Percentiles rank a stretch among this genome's conserved stretches.
Evolutionary conservation across 805 yeast genomes (phyloP).

Genomic region (Nematodospora valgi): DNA sequence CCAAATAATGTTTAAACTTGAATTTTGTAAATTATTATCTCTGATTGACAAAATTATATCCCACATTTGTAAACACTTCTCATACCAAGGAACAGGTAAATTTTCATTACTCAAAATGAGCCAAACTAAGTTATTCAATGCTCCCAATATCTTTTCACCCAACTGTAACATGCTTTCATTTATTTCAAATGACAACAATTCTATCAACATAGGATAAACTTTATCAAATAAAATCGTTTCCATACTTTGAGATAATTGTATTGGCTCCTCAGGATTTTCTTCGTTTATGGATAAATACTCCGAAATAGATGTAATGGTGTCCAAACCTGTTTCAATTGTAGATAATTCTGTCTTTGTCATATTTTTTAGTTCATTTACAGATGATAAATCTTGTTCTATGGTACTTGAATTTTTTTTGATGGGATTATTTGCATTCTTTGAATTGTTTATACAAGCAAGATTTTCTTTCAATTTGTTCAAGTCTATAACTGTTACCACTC

Average conservation of each 20-base stretch:
- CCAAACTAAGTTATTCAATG: slow-evolving; percentile 74
- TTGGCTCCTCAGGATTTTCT: slow-evolving; percentile 10
- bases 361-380: slow-evolving; percentile 18
- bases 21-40: slow-evolving; percentile 22
- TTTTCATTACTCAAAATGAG: slow-evolving; percentile 34
- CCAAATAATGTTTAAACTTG: slow-evolving; percentile 36
- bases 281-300: slow-evolving; percentile 48
- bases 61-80: slow-evolving; percentile 26
- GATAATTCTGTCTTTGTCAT: slow-evolving; percentile 53
- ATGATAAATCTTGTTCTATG: slow-evolving; percentile 9
- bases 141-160: slow-evolving; percentile 53
- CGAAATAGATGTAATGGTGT: slow-evolving; percentile 69
- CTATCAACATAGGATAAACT: slow-evolving; percentile 30
- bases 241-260: slow-evolving; percentile 18
- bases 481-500: slow-evolving; percentile 24
- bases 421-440: slow-evolving; percentile 36
- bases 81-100: slow-evolving; percentile 40
- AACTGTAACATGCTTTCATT: slow-evolving; percentile 30
- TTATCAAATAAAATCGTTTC: slow-evolving; percentile 17
- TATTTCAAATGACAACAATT: slow-evolving; percentile 37
- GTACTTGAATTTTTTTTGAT: slow-evolving; percentile 18
- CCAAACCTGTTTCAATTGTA: slow-evolving; percentile 68
- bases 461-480: slow-evolving; percentile 25
- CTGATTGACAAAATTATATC: slow-evolving; percentile 15
- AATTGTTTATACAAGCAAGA: slow-evolving; percentile 15